A percentile compares a stretch with the other conserved stretches of the same genome.
These are phyloP conservation scores for Grammothele lineata DNA, from an alignment of 768 basidiomycete genomes.

Conservation along the genomic window DNA sequence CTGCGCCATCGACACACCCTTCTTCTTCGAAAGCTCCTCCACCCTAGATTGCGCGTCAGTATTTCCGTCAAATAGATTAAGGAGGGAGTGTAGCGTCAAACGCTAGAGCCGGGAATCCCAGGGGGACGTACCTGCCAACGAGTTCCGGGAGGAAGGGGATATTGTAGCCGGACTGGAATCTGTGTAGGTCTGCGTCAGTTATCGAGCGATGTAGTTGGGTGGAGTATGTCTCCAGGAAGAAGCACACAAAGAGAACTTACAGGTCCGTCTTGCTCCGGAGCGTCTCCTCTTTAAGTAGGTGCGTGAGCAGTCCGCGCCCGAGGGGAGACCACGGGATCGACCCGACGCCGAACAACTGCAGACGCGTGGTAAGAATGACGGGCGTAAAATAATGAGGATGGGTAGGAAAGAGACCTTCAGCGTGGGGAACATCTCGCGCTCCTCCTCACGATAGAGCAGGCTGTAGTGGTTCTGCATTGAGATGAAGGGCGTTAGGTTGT, in stretches of 20 bases:
- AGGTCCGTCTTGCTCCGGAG: slow-evolving; percentile 20
- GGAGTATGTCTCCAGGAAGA: no score
- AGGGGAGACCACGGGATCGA: slow-evolving; percentile 37
- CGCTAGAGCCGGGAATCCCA: no score
- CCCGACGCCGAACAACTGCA: slow-evolving; percentile 26
- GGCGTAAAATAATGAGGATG: not conserved
- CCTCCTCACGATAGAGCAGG: slow-evolving; percentile 58
- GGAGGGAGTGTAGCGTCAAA: no score
- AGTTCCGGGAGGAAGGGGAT: slow-evolving; percentile 28
- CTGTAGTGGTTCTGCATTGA: slow-evolving; percentile 62
- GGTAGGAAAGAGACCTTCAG: slow-evolving; percentile 25
- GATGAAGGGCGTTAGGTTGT: slow-evolving; percentile 49
- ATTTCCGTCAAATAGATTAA: slow-evolving; percentile 9
- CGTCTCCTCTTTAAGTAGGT: slow-evolving; percentile 21
- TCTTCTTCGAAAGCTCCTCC: slow-evolving; percentile 38
- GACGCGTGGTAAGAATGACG: not conserved
- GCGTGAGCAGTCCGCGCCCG: slow-evolving; percentile 29
- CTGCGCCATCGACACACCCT: slow-evolving; percentile 37
- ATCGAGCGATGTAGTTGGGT: no score
- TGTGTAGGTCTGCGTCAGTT: not conserved
- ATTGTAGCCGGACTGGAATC: not conserved
- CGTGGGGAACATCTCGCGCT: slow-evolving; percentile 53
- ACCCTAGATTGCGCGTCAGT: not conserved
- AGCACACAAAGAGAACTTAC: slow-evolving; percentile 6
- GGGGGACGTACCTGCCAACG: slow-evolving; percentile 29